Evolutionary conservation across 371 early-diverging fungal genomes (phyloP).

Genomic region (Mucor irregularis): DNA sequence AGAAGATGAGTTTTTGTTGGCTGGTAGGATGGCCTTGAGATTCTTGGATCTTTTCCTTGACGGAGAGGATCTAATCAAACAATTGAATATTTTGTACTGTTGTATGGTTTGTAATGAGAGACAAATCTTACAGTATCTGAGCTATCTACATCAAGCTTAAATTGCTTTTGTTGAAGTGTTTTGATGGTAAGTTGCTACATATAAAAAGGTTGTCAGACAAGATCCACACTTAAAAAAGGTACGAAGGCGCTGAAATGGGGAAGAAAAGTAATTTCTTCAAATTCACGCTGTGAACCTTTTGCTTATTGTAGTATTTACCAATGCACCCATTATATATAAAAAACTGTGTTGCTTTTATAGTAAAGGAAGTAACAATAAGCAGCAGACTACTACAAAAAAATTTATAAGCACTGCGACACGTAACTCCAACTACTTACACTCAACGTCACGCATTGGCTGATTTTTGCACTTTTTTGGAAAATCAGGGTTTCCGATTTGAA

Average conservation of each 20-base stretch:
- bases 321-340: slow-evolving; percentile 18
- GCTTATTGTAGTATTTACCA: slow-evolving; percentile 11
- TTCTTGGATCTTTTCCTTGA: slow-evolving; percentile 81
- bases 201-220: background rate
- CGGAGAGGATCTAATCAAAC: slow-evolving; percentile 53
- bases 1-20: slow-evolving; percentile 86
- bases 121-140: slow-evolving; percentile 60
- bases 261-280: too few relatives aligned
- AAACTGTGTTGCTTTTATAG: too few relatives aligned
- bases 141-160: slow-evolving; percentile 81
- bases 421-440: too few relatives aligned
- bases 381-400: too few relatives aligned
- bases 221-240: too few relatives aligned
- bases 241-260: too few relatives aligned
- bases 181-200: slow-evolving; percentile 84
- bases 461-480: too few relatives aligned
- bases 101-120: too few relatives aligned
- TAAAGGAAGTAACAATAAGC: too few relatives aligned
- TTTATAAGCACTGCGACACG: slow-evolving; percentile 7
- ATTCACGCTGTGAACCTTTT: too few relatives aligned
- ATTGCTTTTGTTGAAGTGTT: slow-evolving; percentile 84
- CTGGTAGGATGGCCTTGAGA: slow-evolving; percentile 68
- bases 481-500: too few relatives aligned
- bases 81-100: background rate
- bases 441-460: too few relatives aligned